Evolutionary conservation across 129 eudicot species (phyloP).

Genomic region (Flaveria linearis): DNA sequence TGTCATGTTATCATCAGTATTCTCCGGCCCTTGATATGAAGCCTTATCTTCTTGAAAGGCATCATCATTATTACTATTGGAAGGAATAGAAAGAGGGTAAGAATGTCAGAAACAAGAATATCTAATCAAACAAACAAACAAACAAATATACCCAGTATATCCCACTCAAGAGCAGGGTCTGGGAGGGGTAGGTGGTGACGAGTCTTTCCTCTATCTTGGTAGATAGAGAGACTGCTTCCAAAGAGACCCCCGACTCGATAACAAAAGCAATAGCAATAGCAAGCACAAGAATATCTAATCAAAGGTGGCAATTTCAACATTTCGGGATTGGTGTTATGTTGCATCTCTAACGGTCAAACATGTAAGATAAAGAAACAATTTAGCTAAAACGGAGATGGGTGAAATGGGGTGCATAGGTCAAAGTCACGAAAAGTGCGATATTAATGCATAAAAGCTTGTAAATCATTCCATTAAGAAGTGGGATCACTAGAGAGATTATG

Average conservation of each 20-base stretch:
- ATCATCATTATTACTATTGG: conserved; percentile 29
- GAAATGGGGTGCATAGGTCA: background rate
- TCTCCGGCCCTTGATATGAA: conserved; percentile 37
- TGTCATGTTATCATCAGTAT: conserved; percentile 37
- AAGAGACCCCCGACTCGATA: too few species aligned
- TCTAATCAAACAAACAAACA: conserved; percentile 15
- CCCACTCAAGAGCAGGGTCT: too few species aligned
- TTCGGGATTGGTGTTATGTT: background rate
- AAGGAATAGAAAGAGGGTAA: conserved; percentile 10
- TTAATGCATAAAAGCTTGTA: background rate
- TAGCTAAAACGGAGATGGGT: background rate
- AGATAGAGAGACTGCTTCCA: too few species aligned
- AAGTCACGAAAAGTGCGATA: background rate
- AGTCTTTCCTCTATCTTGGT: too few species aligned
- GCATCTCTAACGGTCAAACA: background rate
- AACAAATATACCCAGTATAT: too few species aligned
- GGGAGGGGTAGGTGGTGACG: too few species aligned
- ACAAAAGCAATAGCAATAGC: too few species aligned
- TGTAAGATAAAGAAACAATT: background rate
- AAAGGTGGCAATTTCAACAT: conserved; percentile 2
- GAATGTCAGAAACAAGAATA: conserved; percentile 11
- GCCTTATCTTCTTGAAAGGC: conserved; percentile 34
- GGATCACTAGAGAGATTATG: background rate
- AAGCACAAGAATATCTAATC: conserved; percentile 14
- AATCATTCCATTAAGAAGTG: background rate